Evolutionary conservation across 768 basidiomycete species (phyloP), one percentile per base, ranked within the genome.

Genomic region (Dendrothele bispora): DNA sequence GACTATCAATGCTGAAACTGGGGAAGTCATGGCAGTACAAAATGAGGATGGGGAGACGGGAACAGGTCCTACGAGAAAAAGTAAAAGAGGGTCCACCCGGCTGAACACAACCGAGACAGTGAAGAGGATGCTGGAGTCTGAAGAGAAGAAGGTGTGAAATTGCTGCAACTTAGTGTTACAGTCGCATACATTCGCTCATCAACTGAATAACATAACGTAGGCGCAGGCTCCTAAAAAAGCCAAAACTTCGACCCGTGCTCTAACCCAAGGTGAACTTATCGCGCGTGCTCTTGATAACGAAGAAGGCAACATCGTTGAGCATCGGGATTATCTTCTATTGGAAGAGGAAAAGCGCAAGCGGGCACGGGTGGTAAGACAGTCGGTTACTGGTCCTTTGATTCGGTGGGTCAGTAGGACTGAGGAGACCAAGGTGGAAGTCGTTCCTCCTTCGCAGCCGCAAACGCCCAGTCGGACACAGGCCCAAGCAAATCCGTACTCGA

Each of bases 211-310:
- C n/a, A n/a, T n/a, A n/a, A n/a, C n/a, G n/a, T 42, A 84, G 83
- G 79, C 82, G 11, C 71, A 73, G 28, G 53, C 70, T 8, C 80
- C 85, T 1, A 89, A 83, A 67, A 86, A 84, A 56, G 59, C 66
- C 6, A 87, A 82, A 58, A 62, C 65, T 3, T 73, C 71, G 45
- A 72, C 68, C 20, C 82, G 74, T 25, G 62, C 69, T 5, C 77
- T 74, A 36, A 90, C 90, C 0, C 92, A 95, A 58, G 86, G 80
- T n/a, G 88, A 94, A 56, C 77, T 94, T 7, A 86, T 95, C 48
- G 83, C 82, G 2, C 80, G 80, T 6, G 92, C 92, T 0, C 78
- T 94, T 15, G 88, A 92, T 56, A 90, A 84, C 43, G 92, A 94
- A 63, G 91, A 92, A 63, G 83, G 85, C 0, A 95, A 95, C 61